Evolutionary conservation across 305 asterid genomes (phyloP).

Genomic region (Rubia peregrina): DNA sequence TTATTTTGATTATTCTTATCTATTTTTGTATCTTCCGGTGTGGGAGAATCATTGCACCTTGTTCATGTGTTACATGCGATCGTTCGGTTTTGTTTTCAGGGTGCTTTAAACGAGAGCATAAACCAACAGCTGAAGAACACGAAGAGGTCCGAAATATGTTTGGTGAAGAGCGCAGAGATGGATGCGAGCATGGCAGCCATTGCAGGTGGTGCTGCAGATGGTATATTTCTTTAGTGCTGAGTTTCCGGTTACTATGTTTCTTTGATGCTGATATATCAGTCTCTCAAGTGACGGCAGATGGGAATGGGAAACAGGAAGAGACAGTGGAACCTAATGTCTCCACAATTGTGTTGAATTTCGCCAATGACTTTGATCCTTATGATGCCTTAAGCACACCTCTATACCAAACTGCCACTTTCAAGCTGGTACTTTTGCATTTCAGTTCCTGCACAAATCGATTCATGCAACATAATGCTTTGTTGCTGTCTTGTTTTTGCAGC

Average conservation of each 20-base stretch:
- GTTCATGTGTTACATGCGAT: no score
- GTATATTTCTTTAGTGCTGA: slow-evolving; percentile 20
- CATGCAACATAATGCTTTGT: not conserved
- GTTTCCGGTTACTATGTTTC: not conserved
- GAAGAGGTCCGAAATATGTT: slow-evolving; percentile 33
- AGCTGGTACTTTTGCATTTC: slow-evolving; percentile 51
- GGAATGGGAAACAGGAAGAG: slow-evolving; percentile 29
- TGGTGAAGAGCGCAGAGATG: slow-evolving; percentile 47
- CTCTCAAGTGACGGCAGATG: slow-evolving; percentile 24
- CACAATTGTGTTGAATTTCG: slow-evolving; percentile 73
- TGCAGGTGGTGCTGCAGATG: slow-evolving; percentile 34
- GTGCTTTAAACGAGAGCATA: slow-evolving; percentile 16
- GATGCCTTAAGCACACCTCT: slow-evolving; percentile 81
- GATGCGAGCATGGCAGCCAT: slow-evolving; percentile 45
- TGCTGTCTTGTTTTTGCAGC: slow-evolving; percentile 36
- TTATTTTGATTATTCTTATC: not conserved
- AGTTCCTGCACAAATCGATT: not conserved
- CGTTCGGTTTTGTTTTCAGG: slow-evolving; percentile 35
- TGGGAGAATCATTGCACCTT: not conserved
- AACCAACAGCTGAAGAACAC: slow-evolving; percentile 13
- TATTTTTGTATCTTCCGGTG: not conserved
- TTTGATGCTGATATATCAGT: not conserved
- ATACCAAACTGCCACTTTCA: slow-evolving; percentile 94
- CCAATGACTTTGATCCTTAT: slow-evolving; percentile 77
- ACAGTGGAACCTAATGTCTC: slow-evolving; percentile 55